Conservation (phyloP, 208 protist genomes). For the Trypanosoma avium region DNA sequence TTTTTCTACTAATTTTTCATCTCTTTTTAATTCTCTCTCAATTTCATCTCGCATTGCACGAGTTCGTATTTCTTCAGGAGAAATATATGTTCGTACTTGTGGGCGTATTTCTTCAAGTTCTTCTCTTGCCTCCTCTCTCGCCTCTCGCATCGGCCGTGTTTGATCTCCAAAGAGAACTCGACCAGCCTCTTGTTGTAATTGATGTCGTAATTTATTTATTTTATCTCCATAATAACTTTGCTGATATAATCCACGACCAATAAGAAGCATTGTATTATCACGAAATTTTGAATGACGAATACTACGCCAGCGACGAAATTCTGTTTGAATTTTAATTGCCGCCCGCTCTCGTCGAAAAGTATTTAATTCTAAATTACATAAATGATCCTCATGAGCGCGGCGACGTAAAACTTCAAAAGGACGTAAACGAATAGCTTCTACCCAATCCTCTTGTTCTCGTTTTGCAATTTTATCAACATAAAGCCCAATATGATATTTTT, state of each 20-base stretch:
- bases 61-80: slow-evolving; percentile 16
- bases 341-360: slow-evolving; percentile 37
- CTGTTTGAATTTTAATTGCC: slow-evolving; percentile 61
- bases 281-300: slow-evolving; percentile 38
- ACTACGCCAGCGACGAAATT: slow-evolving; percentile 51
- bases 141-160: slow-evolving; percentile 19
- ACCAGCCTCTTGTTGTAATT: slow-evolving; percentile 19
- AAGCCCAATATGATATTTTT: slow-evolving; percentile 61
- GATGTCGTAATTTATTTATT: slow-evolving; percentile 27
- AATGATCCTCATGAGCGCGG: slow-evolving; percentile 43
- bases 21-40: slow-evolving; percentile 39
- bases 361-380: slow-evolving; percentile 34
- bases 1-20: slow-evolving; percentile 40
- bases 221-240: slow-evolving; percentile 37
- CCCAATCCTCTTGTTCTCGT: slow-evolving; percentile 45
- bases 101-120: slow-evolving; percentile 23
- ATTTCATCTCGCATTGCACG: slow-evolving; percentile 16
- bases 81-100: slow-evolving; percentile 24
- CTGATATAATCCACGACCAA: slow-evolving; percentile 47
- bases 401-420: slow-evolving; percentile 48
- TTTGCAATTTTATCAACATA: slow-evolving; percentile 45
- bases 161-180: slow-evolving; percentile 40
- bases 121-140: background rate
- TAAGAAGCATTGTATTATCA: slow-evolving; percentile 46
- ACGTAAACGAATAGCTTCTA: slow-evolving; percentile 40